Evolutionary conservation across 257 asterid species (phyloP).

Genomic region (Solanum chilense): DNA sequence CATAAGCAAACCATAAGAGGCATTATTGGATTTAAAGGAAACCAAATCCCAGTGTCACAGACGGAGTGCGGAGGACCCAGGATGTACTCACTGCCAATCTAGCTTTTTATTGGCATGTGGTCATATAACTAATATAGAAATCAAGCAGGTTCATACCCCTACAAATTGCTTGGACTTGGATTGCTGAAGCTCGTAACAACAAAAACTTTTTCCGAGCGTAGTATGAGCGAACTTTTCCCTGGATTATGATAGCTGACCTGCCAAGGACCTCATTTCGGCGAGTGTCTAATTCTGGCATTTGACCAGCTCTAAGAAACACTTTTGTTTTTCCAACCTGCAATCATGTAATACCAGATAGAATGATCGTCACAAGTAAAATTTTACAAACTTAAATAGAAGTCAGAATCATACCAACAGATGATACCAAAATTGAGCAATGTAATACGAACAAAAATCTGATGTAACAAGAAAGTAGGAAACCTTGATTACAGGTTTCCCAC

Average conservation of each 20-base stretch:
- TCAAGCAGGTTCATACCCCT: conserved; percentile 43
- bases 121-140: background rate
- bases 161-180: conserved; percentile 52
- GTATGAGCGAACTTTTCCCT: conserved; percentile 46
- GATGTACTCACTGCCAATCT: background rate
- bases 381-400: background rate
- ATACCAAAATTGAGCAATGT: background rate
- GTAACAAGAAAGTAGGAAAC: background rate
- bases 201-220: conserved; percentile 42
- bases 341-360: background rate
- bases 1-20: background rate
- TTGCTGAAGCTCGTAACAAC: conserved; percentile 34
- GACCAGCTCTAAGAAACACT: conserved; percentile 92
- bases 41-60: background rate
- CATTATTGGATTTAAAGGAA: background rate
- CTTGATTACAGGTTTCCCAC: background rate
- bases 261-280: conserved; percentile 64
- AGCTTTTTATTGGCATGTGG: background rate
- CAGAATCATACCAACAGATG: background rate
- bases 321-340: conserved; percentile 83
- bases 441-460: background rate
- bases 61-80: background rate
- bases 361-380: background rate
- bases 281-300: conserved; percentile 85
- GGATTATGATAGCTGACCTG: conserved; percentile 57